A percentile compares a stretch with the other conserved stretches of the same genome.
These are phyloP conservation scores for Scytalidium sp. DNA, from an alignment of 2,329 filamentous ascomycete species.

Conservation along the genomic window DNA sequence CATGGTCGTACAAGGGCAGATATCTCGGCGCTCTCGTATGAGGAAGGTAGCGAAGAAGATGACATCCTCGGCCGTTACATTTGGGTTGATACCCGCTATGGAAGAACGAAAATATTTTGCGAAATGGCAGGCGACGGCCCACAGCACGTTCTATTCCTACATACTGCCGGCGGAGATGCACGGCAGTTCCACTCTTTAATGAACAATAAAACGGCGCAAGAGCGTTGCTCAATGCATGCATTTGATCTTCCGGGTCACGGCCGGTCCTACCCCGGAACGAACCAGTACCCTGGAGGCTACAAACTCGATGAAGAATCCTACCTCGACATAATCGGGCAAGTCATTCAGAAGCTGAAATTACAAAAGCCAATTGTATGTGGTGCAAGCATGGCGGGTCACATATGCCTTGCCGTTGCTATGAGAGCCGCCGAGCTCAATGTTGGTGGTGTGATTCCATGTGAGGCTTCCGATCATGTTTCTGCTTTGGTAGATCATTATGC, in stretches of 20 bases:
- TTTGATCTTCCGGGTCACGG: conserved; percentile 49
- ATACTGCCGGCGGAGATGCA: conserved; percentile 43
- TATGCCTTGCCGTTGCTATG: conserved; percentile 44
- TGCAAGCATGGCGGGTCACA: conserved; percentile 48
- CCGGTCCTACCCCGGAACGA: conserved; percentile 41
- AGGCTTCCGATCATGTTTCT: too few relatives aligned
- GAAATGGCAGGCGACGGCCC: conserved; percentile 43
- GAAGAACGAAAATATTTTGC: conserved; percentile 46
- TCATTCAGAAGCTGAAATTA: conserved; percentile 30
- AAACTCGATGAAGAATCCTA: too few relatives aligned
- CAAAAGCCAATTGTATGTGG: conserved; percentile 46
- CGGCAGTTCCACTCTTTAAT: conserved; percentile 50
- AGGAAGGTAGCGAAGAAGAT: conserved; percentile 33
- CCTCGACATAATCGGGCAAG: too few relatives aligned
- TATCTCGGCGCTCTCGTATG: conserved; percentile 21
- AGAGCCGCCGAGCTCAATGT: conserved; percentile 43
- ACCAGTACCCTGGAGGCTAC: conserved; percentile 30
- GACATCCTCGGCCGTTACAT: conserved; percentile 44
- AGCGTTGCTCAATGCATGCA: conserved; percentile 45
- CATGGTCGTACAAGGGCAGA: conserved; percentile 40
- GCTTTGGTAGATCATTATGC: too few relatives aligned
- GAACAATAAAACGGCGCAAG: conserved; percentile 43
- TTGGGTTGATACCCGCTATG: conserved; percentile 22
- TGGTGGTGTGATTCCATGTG: conserved; percentile 38
- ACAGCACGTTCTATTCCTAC: conserved; percentile 41